phyloP scores from a whole-genome alignment of 2,329 filamentous ascomycete species.

The Rhexocercosporidium sp. region DNA sequence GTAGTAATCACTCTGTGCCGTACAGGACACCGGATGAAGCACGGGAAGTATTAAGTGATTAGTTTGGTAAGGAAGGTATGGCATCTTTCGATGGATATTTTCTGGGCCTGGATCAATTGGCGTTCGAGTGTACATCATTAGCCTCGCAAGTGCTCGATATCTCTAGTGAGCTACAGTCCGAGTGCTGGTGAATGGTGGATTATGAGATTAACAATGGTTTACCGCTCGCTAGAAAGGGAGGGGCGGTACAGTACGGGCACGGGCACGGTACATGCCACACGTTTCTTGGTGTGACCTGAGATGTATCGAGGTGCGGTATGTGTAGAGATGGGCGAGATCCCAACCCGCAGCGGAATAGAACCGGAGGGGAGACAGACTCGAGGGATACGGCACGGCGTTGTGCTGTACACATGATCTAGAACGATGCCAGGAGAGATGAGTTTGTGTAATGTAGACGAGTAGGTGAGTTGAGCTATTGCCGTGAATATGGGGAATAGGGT shows the following conservation, averaged over 20 bases:
- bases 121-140: no score
- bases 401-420: slow-evolving; percentile 1
- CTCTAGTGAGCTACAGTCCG: no score
- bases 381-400: background rate
- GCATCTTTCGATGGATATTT: background rate
- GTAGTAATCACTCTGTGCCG: no score
- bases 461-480: background rate
- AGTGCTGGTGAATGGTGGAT: no score
- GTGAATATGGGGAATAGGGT: no score
- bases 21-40: background rate
- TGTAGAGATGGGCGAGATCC: background rate
- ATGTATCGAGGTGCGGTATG: background rate
- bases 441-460: background rate
- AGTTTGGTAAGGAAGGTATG: no score
- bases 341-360: background rate
- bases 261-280: background rate
- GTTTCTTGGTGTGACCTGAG: background rate
- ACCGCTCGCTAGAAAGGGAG: background rate
- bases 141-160: no score
- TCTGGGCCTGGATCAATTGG: no score
- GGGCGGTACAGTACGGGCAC: background rate
- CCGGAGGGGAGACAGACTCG: background rate
- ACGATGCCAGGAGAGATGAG: background rate
- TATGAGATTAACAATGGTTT: no score
- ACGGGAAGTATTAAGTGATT: background rate